Base-by-base conservation (phyloP, 139 green algal species). In the Diplosphaera chodatii region DNA sequence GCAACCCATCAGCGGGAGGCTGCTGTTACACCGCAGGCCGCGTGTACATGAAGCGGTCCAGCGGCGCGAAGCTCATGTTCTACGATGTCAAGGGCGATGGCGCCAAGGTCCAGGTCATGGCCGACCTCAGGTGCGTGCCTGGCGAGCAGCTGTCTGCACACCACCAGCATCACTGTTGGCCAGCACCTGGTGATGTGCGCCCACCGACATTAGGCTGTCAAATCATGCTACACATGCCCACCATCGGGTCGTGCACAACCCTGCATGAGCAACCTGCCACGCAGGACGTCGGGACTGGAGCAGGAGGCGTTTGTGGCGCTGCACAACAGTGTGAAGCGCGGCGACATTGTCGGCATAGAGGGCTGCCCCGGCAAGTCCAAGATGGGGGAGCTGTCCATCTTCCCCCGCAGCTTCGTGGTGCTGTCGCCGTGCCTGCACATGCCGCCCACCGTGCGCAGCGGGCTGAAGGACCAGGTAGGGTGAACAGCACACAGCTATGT, bases 381-480 rank as follows among this genome's bases (percentile, higher is more conserved):
- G 88, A 90, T 90, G 70, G 96, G 94, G 30, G 94, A 99, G 87
- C 91, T 99, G 48, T 92, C 79, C 74, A 84, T 99, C 34, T 98
- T 99, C 75, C 90, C 94, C 8, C 71, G 40, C 4, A 79, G 80
- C 48, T 78, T 93, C 37, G 34, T 81, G 32, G 82, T 96, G 55
- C 86, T 99, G 55, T 86, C 94, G 30, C 95, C 95, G 63, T 99
- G 96, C 87, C 82, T 99, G 78, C 95, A 97, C 84, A 98, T 99
- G 95, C 89, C 96, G 30, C 95, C 96, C 15, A 83, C 82, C 33
- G 48, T 59, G 62, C 73, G 15, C 83, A 90, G 81, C 90, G 87
- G 87, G 5, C 85, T 98, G 32, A 91, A 91, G 74, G 89, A 96
- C 74, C 83, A 91, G 83, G 88, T 91, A n/a, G n/a, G n/a, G n/a